These are phyloP conservation scores for Camellia oleifera DNA, from an alignment of 179 eudicot genomes.

Conservation along the genomic window DNA sequence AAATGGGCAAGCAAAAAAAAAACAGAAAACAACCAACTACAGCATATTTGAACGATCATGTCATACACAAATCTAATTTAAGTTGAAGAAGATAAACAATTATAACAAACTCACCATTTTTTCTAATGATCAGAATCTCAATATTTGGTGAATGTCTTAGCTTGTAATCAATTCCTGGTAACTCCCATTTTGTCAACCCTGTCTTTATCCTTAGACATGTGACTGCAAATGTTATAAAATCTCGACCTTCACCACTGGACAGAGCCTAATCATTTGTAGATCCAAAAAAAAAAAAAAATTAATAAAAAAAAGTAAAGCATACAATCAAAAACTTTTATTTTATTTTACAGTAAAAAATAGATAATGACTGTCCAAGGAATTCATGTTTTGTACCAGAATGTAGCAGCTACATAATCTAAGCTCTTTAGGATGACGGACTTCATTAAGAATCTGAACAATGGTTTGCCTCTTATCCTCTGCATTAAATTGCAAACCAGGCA, in stretches of 20 bases:
- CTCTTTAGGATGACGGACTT: background rate
- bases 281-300: background rate
- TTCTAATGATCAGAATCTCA: background rate
- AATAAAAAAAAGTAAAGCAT: background rate
- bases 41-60: background rate
- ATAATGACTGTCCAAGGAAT: background rate
- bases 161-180: constrained; percentile 10
- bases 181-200: constrained; percentile 1
- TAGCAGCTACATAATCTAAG: background rate
- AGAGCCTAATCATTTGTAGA: background rate
- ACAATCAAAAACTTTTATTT: background rate
- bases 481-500: background rate
- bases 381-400: background rate
- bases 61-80: too few relatives aligned
- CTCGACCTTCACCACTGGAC: background rate
- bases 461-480: too few relatives aligned
- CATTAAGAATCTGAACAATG: background rate
- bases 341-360: background rate
- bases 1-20: background rate
- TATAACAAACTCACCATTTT: background rate
- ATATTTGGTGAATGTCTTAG: constrained; percentile 11
- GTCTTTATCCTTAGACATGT: constrained; percentile 3
- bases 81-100: too few relatives aligned
- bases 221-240: background rate
- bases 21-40: too few relatives aligned